Conservation (phyloP, 129 eudicot genomes). For the Helianthus annuus region DNA sequence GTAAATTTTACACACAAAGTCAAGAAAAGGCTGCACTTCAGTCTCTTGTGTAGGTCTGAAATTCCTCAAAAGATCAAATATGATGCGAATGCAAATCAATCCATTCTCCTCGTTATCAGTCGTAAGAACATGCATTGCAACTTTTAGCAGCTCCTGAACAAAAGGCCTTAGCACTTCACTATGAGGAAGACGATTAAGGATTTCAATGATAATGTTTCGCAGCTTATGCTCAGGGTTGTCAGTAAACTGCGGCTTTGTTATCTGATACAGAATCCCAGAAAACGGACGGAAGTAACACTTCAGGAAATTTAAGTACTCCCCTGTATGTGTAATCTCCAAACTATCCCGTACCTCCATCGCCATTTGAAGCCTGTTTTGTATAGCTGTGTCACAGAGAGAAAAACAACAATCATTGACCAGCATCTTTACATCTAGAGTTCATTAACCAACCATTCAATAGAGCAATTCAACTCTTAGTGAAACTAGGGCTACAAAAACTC, state of each 20-base stretch:
- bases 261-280: slow-evolving; percentile 60
- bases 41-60: slow-evolving; percentile 88
- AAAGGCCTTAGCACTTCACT: slow-evolving; percentile 90
- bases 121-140: slow-evolving; percentile 95
- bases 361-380: slow-evolving; percentile 81
- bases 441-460: slow-evolving; percentile 7
- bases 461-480: no score
- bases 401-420: slow-evolving; percentile 9
- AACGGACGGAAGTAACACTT: slow-evolving; percentile 89
- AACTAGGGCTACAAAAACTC: neutral
- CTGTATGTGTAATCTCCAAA: slow-evolving; percentile 92
- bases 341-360: slow-evolving; percentile 99
- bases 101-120: slow-evolving; percentile 96
- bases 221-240: slow-evolving; percentile 90
- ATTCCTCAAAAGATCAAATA: slow-evolving; percentile 86
- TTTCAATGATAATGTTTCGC: slow-evolving; percentile 77
- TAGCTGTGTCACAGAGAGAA: slow-evolving; percentile 46
- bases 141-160: slow-evolving; percentile 88
- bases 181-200: slow-evolving; percentile 88
- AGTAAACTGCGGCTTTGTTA: slow-evolving; percentile 82
- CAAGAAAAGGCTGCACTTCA: slow-evolving; percentile 96
- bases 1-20: slow-evolving; percentile 91
- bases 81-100: slow-evolving; percentile 88
- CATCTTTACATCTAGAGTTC: neutral
- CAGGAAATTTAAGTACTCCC: slow-evolving; percentile 90